Conservation (phyloP, 257 asterid genomes). For the Salvia rosmarinus region DNA sequence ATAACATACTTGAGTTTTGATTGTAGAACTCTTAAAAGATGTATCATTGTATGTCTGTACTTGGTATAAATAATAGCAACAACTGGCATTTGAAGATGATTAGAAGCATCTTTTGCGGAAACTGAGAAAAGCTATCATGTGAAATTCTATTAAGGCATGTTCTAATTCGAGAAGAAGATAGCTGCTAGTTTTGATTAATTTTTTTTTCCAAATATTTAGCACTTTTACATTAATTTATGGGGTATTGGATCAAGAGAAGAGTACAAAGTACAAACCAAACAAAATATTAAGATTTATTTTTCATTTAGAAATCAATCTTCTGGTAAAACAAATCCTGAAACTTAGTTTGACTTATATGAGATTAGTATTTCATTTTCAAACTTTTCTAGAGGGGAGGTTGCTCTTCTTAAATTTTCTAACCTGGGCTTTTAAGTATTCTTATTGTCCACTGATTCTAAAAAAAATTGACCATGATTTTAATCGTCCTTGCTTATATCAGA, state of each 20-base stretch:
- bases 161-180: not conserved
- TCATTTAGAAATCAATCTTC: not conserved
- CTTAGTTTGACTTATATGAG: not conserved
- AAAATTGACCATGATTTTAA: not conserved
- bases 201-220: not conserved
- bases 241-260: slow-evolving; percentile 7
- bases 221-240: not conserved
- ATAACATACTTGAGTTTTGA: slow-evolving; percentile 1
- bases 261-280: not conserved
- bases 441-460: not conserved
- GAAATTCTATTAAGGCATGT: not conserved
- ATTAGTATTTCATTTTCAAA: not conserved
- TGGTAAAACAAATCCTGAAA: slow-evolving; percentile 15
- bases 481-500: slow-evolving; percentile 14
- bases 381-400: not conserved
- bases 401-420: slow-evolving; percentile 12
- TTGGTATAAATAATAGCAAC: slow-evolving; percentile 24
- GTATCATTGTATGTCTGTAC: not conserved
- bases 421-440: slow-evolving; percentile 7
- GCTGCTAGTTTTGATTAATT: not conserved
- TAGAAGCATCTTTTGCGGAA: slow-evolving; percentile 6
- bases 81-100: slow-evolving; percentile 5
- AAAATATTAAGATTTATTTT: not conserved
- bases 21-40: slow-evolving; percentile 16
- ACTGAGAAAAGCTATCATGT: not conserved